Evolutionary conservation across 2,329 filamentous ascomycete genomes (phyloP).

Genomic region (Arthrocladium fulminans): DNA sequence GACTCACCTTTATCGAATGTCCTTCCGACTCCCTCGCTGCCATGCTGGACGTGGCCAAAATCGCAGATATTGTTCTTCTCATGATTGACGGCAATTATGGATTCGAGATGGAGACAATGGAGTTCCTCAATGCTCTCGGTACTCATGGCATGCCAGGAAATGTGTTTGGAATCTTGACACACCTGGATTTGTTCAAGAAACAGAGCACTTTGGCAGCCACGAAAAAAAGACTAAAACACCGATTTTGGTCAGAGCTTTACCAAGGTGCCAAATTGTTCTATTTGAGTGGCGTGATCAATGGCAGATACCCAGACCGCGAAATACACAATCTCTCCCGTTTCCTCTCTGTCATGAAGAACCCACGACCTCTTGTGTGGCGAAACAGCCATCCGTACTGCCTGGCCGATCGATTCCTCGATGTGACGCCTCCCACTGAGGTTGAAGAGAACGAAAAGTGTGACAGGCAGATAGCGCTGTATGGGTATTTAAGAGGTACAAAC

Average conservation of each 20-base stretch:
- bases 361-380: slow-evolving; percentile 88
- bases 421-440: slow-evolving; percentile 85
- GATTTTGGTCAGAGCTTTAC: slow-evolving; percentile 95
- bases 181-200: slow-evolving; percentile 90
- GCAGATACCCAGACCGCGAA: slow-evolving; percentile 90
- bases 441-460: slow-evolving; percentile 86
- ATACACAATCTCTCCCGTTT: slow-evolving; percentile 93
- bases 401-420: slow-evolving; percentile 87
- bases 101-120: slow-evolving; percentile 99
- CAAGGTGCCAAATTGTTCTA: slow-evolving; percentile 97
- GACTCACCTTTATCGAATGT: slow-evolving; percentile 91
- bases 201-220: slow-evolving; percentile 84
- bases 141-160: slow-evolving; percentile 97
- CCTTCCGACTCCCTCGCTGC: slow-evolving; percentile 86
- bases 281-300: slow-evolving; percentile 90
- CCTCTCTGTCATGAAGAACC: slow-evolving; percentile 98
- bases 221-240: slow-evolving; percentile 91
- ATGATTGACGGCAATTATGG: slow-evolving; percentile 99
- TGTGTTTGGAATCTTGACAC: slow-evolving; percentile 92
- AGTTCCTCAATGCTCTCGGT: slow-evolving; percentile 90
- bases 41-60: slow-evolving; percentile 95
- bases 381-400: slow-evolving; percentile 93
- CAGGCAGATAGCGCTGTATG: slow-evolving; percentile 80
- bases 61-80: slow-evolving; percentile 90
- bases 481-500: slow-evolving; percentile 90